Percentiles rank a stretch among this genome's conserved stretches.
Evolutionary conservation across 352 stramenopile species (phyloP).

Genomic region (Aphanomyces astaci): DNA sequence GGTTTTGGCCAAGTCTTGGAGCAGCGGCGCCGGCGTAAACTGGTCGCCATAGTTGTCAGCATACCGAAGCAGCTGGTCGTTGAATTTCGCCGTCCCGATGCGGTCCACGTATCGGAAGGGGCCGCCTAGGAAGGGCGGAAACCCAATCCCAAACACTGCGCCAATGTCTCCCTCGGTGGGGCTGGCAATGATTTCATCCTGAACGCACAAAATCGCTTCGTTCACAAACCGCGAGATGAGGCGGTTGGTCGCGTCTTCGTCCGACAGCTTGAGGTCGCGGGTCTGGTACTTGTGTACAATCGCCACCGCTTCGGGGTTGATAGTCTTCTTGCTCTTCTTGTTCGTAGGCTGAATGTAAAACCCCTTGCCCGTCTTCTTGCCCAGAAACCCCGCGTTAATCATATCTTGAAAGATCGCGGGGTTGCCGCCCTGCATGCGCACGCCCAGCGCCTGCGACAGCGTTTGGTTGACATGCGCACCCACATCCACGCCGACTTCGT

Average conservation of each 20-base stretch:
- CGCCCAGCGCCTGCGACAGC: constrained; percentile 91
- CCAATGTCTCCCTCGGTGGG: constrained; percentile 96
- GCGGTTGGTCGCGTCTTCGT: constrained; percentile 88
- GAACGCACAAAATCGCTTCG: constrained; percentile 94
- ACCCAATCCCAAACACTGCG: constrained; percentile 98
- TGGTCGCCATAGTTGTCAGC: constrained; percentile 93
- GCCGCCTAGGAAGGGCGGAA: constrained; percentile 95
- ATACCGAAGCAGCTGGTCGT: constrained; percentile 94
- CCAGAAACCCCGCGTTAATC: constrained; percentile 92
- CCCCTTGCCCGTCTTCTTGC: constrained; percentile 95
- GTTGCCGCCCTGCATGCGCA: constrained; percentile 90
- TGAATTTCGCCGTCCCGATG: constrained; percentile 89
- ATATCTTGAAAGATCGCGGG: constrained; percentile 91
- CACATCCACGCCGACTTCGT: constrained; percentile 98
- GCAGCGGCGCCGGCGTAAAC: constrained; percentile 92
- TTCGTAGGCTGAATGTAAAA: constrained; percentile 94
- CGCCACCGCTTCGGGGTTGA: constrained; percentile 82
- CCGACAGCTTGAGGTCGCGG: constrained; percentile 62
- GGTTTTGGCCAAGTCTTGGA: constrained; percentile 95
- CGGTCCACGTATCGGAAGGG: constrained; percentile 96
- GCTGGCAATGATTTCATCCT: constrained; percentile 96
- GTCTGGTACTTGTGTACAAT: constrained; percentile 79
- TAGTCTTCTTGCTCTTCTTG: constrained; percentile 87
- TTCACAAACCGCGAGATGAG: constrained; percentile 96
- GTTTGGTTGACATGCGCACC: constrained; percentile 89